phyloP scores from a whole-genome alignment of 2,329 filamentous ascomycete genomes.

The Talaromyces sp. region DNA sequence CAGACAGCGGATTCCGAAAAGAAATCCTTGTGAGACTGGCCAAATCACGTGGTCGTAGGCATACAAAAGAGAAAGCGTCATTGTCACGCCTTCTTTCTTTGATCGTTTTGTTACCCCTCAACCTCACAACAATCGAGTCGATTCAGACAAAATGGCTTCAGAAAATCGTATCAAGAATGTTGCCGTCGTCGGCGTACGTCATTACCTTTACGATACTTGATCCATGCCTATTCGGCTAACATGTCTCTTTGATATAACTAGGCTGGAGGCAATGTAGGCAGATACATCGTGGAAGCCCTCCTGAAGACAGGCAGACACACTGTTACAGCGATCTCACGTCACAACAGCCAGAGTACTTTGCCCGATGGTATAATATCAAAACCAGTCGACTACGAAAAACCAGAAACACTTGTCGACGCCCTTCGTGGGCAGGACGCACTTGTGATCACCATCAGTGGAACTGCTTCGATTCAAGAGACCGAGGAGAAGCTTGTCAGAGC shows the following conservation, averaged over 20 bases:
- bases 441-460: conserved; percentile 49
- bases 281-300: neutral
- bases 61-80: neutral
- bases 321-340: neutral
- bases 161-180: neutral
- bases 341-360: neutral
- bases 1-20: neutral
- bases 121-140: neutral
- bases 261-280: conserved; percentile 3
- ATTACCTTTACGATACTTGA: too few relatives aligned
- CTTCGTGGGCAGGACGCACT: conserved; percentile 54
- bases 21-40: neutral
- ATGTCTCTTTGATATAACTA: neutral
- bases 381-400: neutral
- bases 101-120: neutral
- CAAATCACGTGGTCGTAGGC: neutral
- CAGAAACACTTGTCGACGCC: conserved; percentile 44
- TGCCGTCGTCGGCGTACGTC: neutral
- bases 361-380: neutral
- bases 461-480: conserved; percentile 40
- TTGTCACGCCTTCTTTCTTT: neutral
- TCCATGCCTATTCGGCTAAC: neutral
- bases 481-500: conserved; percentile 48
- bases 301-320: neutral
- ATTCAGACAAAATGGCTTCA: neutral